phyloP scores from a whole-genome alignment of 805 yeast species.

The Wickerhamomyces pijperi region DNA sequence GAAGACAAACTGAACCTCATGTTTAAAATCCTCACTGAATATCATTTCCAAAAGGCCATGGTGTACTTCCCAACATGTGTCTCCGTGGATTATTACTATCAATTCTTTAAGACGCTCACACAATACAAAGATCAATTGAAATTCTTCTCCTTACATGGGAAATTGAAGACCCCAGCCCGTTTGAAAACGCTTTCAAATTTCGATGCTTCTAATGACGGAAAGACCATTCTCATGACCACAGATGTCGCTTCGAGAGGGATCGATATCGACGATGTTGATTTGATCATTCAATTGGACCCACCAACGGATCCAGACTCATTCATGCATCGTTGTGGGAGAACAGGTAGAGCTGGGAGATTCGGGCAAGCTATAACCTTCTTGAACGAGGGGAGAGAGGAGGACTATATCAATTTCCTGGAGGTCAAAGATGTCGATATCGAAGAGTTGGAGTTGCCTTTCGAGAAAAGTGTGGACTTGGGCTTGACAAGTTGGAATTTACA shows the following conservation, averaged over 20 bases:
- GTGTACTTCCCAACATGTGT: constrained; percentile 90
- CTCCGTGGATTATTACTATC: constrained; percentile 68
- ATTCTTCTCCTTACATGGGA: constrained; percentile 81
- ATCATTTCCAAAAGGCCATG: constrained; percentile 65
- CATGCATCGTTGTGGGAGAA: constrained; percentile 88
- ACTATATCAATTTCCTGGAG: constrained; percentile 67
- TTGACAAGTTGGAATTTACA: constrained; percentile 44
- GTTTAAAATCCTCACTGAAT: constrained; percentile 38
- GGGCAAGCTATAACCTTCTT: constrained; percentile 76
- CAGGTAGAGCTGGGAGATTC: constrained; percentile 81
- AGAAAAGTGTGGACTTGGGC: constrained; percentile 10
- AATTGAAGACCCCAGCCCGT: constrained; percentile 71
- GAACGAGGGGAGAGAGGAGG: constrained; percentile 68
- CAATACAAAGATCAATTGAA: constrained; percentile 22
- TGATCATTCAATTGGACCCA: constrained; percentile 90
- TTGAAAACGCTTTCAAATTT: constrained; percentile 60
- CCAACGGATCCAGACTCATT: constrained; percentile 90
- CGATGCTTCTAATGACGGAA: constrained; percentile 21
- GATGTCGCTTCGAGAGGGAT: constrained; percentile 99
- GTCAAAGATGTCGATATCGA: constrained; percentile 46
- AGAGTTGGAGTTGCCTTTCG: neutral
- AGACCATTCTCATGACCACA: constrained; percentile 71
- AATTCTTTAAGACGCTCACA: constrained; percentile 34
- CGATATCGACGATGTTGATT: constrained; percentile 89
- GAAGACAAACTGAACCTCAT: constrained; percentile 49